Base-by-base conservation (phyloP, 2,329 filamentous ascomycete genomes). In the Pseudopyricularia javanii region DNA sequence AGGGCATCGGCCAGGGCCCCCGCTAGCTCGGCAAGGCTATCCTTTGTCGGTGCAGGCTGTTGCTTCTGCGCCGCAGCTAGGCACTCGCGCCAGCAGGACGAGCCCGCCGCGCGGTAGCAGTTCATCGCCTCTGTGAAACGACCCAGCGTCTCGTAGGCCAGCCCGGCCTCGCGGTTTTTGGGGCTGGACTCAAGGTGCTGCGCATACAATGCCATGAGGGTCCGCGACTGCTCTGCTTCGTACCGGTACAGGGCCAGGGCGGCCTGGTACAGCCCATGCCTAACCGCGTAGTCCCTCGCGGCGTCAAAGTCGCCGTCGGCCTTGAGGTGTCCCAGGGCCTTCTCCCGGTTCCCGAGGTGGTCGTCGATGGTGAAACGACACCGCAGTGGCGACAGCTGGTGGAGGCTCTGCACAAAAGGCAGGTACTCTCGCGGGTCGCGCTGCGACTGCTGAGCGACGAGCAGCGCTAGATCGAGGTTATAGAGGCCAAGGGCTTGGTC, bases 371-470 rank as follows among this genome's bases (percentile, higher is more conserved):
- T 81, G 59, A 91, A 95, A 51, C 83, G 79, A 45, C 88, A 82
- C 20, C 89, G 82, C 11, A 86, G 67, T 11, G 80, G 75, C 0
- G 85, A 70, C 59, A 94, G 76, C 56, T 83, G 77, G 64, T 96
- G 88, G 2, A 98, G 76, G 34, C 83, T 83, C 63, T 95, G 91
- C 50, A 98, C 81, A 63, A 97, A 97, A 4, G 93, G 93, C 7
- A 97, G 79, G 60, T 98, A 98, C 66, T 98, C 93, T 59, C 90
- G 77, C 1, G 93, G 93, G 61, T 98, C 93, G 64, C 91, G 88
- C 68, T 98, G 93, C 0, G 91, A 93, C 64, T 96, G 91, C 63
- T 98, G 93, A 1, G 93, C 93, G 12, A 98, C 88, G 6, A 96
- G 74, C 11, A 98, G 75, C 3, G 91, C 85, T 7, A 98, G 80